Base-by-base conservation (phyloP, 192 early-diverging fungal genomes). In the Rhizophlyctis rosea region DNA sequence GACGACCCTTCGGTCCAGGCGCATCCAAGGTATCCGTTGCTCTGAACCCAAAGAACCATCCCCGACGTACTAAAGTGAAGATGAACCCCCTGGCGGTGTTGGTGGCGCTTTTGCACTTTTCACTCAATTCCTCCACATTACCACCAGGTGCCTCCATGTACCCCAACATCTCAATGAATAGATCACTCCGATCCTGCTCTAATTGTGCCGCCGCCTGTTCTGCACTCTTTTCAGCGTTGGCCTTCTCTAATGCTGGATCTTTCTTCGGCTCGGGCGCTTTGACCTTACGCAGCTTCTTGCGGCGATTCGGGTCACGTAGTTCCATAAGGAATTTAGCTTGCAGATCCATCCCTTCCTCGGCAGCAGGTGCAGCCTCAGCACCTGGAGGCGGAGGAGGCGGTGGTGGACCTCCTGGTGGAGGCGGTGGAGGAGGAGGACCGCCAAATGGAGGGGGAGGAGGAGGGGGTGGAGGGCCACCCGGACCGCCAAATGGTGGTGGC, bases 81-180 rank as follows among this genome's bases (percentile, higher is more conserved):
- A 82, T 77, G 62, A 79, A 82, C 35, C 69, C 67, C 18, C 80
- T 66, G 30, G 64, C 62, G 18, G 71, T 74, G 36, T 71, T 65
- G 2, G 80, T 82, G 0, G 54, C 5, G 25, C 23, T 57, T 47
- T 68, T 63, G 36, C 63, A 64, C 36, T 79, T 79, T 3, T 71
- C 71, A 16, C 57, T 34, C 1, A 77, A 65, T 49, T 82, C 80
- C 59, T 77, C 75, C n/a, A 82, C 63, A 59, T 69, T 74, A 25
- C 80, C 80, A 56, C 73, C 73, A 21, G 80, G 77, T n/a, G 80
- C 73, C 58, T 82, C 74, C 80, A 82, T 82, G 61, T 72, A 82
- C 7, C 77, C 80, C 23, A 82, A 61, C 66, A 82, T 64, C 62
- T 82, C 80, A 24, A 79, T 79, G 54, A 80, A 73, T 18, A 76